These are phyloP conservation scores for Corrigiola litoralis DNA, from an alignment of 179 eudicot genomes.

Conservation along the genomic window DNA sequence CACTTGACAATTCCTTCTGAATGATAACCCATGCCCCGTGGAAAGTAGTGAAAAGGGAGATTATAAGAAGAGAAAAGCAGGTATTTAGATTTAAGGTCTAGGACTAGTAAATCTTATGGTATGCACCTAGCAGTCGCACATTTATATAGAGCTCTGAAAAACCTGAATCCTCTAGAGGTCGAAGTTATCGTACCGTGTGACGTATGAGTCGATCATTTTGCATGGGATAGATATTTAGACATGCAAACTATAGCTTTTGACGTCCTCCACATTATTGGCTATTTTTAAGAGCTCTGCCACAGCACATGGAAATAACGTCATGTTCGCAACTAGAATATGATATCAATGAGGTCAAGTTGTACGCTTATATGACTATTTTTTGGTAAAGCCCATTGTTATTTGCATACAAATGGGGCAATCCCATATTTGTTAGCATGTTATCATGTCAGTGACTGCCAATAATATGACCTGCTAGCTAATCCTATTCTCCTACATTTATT, in stretches of 20 bases:
- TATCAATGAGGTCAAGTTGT: conserved; percentile 23
- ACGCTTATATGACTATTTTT: not conserved
- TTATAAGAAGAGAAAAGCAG: conserved; percentile 3
- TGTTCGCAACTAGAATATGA: conserved; percentile 18
- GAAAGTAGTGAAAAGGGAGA: conserved; percentile 1
- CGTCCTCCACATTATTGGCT: conserved; percentile 16
- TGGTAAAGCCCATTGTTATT: conserved; percentile 17
- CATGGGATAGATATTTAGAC: conserved; percentile 17
- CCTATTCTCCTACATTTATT: not conserved
- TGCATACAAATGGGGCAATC: conserved; percentile 13
- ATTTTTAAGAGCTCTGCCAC: conserved; percentile 8
- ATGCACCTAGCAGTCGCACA: conserved; percentile 13
- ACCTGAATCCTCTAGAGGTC: not conserved
- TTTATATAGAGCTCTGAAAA: not conserved
- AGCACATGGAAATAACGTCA: conserved; percentile 25
- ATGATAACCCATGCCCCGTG: conserved; percentile 13
- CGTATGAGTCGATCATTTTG: conserved; percentile 11
- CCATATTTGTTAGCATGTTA: conserved; percentile 19
- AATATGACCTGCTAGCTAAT: conserved; percentile 17
- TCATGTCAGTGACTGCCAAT: conserved; percentile 18
- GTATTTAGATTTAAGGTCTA: not conserved
- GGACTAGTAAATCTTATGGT: not conserved
- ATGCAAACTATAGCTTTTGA: conserved; percentile 14
- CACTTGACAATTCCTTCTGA: conserved; percentile 19
- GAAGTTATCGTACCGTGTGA: not conserved